Evolutionary conservation across 75 land plant genomes (phyloP).

Genomic region (Chamaecyparis obtusa): DNA sequence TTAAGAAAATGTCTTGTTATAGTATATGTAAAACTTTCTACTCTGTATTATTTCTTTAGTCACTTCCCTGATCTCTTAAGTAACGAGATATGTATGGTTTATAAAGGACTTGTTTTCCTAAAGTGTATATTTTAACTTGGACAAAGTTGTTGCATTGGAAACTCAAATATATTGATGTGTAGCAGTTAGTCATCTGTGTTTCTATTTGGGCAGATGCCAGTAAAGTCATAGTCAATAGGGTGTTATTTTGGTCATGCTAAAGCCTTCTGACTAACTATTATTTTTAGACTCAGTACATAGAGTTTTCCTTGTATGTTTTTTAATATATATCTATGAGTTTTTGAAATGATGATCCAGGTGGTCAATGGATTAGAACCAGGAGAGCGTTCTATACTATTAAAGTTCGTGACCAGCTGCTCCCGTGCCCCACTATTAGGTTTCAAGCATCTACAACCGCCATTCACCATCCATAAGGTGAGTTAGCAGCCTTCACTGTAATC

Average conservation of each 20-base stretch:
- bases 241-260: background rate
- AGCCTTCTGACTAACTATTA: background rate
- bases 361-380: constrained; percentile 59
- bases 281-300: background rate
- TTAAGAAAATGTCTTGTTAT: background rate
- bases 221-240: background rate
- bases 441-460: constrained; percentile 86
- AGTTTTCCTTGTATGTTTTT: background rate
- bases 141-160: background rate
- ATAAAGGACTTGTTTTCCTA: background rate
- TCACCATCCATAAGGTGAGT: constrained; percentile 91
- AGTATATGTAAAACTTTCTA: background rate
- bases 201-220: background rate
- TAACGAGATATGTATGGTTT: background rate
- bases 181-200: background rate
- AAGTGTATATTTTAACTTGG: background rate
- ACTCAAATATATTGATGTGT: background rate
- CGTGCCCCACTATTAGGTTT: constrained; percentile 93
- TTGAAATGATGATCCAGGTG: constrained; percentile 46
- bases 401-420: constrained; percentile 97
- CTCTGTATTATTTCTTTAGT: background rate
- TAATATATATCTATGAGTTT: background rate
- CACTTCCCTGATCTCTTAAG: background rate
- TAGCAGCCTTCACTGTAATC: background rate
- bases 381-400: constrained; percentile 82